Percentiles rank a stretch among this genome's conserved stretches.
These are phyloP conservation scores for Violaceomyces palustris DNA, from an alignment of 1,284 basidiomycete species.

Conservation along the genomic window DNA sequence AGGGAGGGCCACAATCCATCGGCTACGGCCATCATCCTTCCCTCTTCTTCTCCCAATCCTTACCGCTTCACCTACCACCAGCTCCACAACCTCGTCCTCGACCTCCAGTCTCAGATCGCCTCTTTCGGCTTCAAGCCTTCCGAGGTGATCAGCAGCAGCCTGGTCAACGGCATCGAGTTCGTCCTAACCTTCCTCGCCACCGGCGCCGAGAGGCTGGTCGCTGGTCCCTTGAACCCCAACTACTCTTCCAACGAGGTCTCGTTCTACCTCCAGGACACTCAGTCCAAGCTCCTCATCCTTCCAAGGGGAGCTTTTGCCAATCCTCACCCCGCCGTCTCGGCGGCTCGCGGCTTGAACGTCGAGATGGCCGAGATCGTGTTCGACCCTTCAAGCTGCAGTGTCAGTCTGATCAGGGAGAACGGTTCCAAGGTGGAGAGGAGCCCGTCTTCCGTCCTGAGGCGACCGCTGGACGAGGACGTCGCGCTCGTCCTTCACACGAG, in stretches of 20 bases:
- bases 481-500: conserved; percentile 61
- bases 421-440: conserved; percentile 15
- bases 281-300: conserved; percentile 48
- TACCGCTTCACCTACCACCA: conserved; percentile 30
- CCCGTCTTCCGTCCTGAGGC: conserved; percentile 4
- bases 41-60: conserved; percentile 29
- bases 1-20: conserved; percentile 22
- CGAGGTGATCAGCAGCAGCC: conserved; percentile 43
- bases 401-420: conserved; percentile 24
- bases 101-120: conserved; percentile 40
- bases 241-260: conserved; percentile 54
- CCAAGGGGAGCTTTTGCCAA: conserved; percentile 34
- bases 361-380: conserved; percentile 47
- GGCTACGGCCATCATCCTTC: conserved; percentile 30
- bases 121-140: conserved; percentile 23
- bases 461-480: conserved; percentile 33
- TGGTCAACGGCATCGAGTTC: conserved; percentile 54
- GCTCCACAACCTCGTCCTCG: conserved; percentile 27
- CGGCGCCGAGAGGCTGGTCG: conserved; percentile 50
- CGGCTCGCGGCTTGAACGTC: conserved; percentile 36
- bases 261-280: conserved; percentile 54
- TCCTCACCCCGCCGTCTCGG: conserved; percentile 23
- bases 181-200: conserved; percentile 53
- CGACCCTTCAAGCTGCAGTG: conserved; percentile 21
- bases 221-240: conserved; percentile 56